phyloP scores from a whole-genome alignment of 352 stramenopile species.

The Phytophthora quininea region DNA sequence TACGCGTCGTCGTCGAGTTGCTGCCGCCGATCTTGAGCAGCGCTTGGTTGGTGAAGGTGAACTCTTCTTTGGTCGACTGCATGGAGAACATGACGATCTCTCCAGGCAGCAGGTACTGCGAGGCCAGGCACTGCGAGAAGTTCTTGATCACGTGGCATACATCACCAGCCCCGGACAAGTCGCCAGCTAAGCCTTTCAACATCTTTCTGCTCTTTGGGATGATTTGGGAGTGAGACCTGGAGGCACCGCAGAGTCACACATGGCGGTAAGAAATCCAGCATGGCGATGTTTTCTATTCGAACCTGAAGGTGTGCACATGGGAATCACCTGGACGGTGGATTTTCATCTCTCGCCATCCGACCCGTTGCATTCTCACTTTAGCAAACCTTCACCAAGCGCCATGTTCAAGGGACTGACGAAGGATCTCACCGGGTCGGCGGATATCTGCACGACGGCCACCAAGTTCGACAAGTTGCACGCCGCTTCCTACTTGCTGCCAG shows the following conservation, averaged over 20 bases:
- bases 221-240: background rate
- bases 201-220: conserved; percentile 20
- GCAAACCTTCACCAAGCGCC: conserved; percentile 1
- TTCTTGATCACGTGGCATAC: conserved; percentile 54
- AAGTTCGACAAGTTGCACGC: conserved; percentile 39
- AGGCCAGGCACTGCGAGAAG: conserved; percentile 41
- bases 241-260: too few relatives aligned
- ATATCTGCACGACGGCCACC: conserved; percentile 53
- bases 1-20: conserved; percentile 60
- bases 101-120: conserved; percentile 48
- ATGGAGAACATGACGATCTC: conserved; percentile 61
- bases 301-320: too few relatives aligned
- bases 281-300: too few relatives aligned
- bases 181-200: conserved; percentile 58
- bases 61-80: conserved; percentile 66
- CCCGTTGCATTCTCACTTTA: conserved; percentile 30
- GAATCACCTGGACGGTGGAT: too few relatives aligned
- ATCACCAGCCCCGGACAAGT: conserved; percentile 59
- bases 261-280: background rate
- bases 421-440: conserved; percentile 54
- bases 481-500: conserved; percentile 41
- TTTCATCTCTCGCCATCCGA: conserved; percentile 12
- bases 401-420: conserved; percentile 61
- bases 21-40: conserved; percentile 45
- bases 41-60: conserved; percentile 68